A percentile compares a stretch with the other conserved stretches of the same genome.
These are phyloP conservation scores for Casuarina cunninghamiana DNA, from an alignment of 306 rosid species.

Conservation along the genomic window DNA sequence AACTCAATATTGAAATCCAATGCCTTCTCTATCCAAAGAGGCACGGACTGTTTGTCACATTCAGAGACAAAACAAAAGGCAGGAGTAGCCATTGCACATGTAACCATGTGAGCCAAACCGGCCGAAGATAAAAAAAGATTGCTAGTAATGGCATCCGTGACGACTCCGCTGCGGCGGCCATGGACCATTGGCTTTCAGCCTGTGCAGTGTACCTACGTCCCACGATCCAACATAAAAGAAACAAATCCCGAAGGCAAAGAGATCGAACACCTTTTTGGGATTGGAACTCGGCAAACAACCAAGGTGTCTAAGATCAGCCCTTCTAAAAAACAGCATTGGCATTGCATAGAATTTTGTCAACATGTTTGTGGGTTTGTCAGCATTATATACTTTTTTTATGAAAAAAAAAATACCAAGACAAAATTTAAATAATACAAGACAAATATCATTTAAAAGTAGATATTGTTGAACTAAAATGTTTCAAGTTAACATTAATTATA, in stretches of 20 bases:
- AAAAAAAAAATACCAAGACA: too few relatives aligned
- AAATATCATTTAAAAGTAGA: too few relatives aligned
- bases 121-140: background rate
- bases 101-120: slow-evolving; percentile 41
- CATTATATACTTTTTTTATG: too few relatives aligned
- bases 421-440: too few relatives aligned
- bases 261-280: background rate
- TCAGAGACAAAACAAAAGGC: background rate
- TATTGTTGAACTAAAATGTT: too few relatives aligned
- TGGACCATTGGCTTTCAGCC: background rate
- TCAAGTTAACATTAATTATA: too few relatives aligned
- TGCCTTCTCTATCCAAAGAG: background rate
- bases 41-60: background rate
- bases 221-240: background rate
- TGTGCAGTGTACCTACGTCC: background rate
- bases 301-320: background rate
- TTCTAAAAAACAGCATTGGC: too few relatives aligned
- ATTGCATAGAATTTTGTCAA: background rate
- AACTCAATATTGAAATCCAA: too few relatives aligned
- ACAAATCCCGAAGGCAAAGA: background rate
- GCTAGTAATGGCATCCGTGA: too few relatives aligned
- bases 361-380: too few relatives aligned
- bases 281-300: background rate
- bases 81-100: slow-evolving; percentile 32
- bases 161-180: background rate